A percentile compares a stretch with the other conserved stretches of the same genome.
Evolutionary conservation across 805 yeast species (phyloP).

Genomic region (Kregervanrija fluxuum): DNA sequence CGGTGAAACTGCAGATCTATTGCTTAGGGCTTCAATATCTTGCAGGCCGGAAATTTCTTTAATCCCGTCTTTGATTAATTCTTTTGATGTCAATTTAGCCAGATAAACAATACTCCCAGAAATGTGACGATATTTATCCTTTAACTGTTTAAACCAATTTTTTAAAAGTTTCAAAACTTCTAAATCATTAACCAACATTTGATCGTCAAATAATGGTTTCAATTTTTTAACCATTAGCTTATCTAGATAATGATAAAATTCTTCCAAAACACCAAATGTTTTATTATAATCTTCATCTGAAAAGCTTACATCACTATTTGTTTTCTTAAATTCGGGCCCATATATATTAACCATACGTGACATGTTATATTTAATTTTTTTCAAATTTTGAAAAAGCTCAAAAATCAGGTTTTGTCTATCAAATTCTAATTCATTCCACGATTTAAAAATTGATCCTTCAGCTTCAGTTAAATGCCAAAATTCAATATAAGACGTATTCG

Average conservation of each 20-base stretch:
- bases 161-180: slow-evolving; percentile 18
- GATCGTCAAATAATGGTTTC: slow-evolving; percentile 23
- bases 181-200: slow-evolving; percentile 22
- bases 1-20: slow-evolving; percentile 22
- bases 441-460: slow-evolving; percentile 14
- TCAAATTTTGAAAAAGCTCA: slow-evolving; percentile 21
- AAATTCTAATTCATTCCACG: slow-evolving; percentile 23
- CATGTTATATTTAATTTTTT: slow-evolving; percentile 21
- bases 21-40: slow-evolving; percentile 14
- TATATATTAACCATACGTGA: slow-evolving; percentile 22
- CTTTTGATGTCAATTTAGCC: slow-evolving; percentile 21
- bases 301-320: slow-evolving; percentile 8
- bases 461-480: slow-evolving; percentile 24
- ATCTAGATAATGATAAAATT: slow-evolving; percentile 20
- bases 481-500: slow-evolving; percentile 18
- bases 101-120: slow-evolving; percentile 25
- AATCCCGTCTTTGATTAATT: slow-evolving; percentile 21
- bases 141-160: slow-evolving; percentile 23
- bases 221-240: slow-evolving; percentile 18
- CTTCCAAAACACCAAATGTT: slow-evolving; percentile 22
- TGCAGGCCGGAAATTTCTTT: slow-evolving; percentile 9
- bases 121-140: slow-evolving; percentile 19
- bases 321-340: slow-evolving; percentile 20
- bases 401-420: slow-evolving; percentile 25
- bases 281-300: slow-evolving; percentile 19